These are phyloP conservation scores for Trichosporon asahii DNA, from an alignment of 1,284 basidiomycete genomes.

Conservation along the genomic window DNA sequence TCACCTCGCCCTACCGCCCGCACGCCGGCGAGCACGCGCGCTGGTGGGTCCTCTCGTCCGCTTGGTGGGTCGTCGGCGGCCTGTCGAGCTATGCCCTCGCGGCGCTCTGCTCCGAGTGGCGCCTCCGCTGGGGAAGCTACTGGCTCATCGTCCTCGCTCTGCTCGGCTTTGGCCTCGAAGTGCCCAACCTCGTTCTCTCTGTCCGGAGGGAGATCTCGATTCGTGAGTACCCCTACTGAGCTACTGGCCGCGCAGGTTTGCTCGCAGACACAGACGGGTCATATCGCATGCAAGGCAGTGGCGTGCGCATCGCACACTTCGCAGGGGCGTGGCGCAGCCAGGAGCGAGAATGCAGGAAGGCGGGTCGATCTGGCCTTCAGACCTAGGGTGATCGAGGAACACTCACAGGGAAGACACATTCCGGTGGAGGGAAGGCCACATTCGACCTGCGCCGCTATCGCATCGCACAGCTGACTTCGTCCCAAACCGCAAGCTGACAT, in stretches of 20 bases:
- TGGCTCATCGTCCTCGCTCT: constrained; percentile 31
- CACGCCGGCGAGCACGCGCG: constrained; percentile 12
- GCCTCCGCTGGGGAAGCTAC: constrained; percentile 37
- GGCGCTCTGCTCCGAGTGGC: constrained; percentile 36
- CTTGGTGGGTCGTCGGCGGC: constrained; percentile 35
- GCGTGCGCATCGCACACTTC: not conserved
- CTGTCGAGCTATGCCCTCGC: constrained; percentile 36
- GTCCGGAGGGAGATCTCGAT: constrained; percentile 32
- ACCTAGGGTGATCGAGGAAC: not conserved
- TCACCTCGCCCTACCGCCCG: constrained; percentile 16
- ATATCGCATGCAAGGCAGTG: not conserved
- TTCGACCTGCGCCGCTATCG: not conserved
- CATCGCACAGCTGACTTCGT: not conserved
- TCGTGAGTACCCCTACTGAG: no score
- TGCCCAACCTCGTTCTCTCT: constrained; percentile 39
- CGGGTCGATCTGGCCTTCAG: not conserved
- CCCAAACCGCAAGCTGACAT: not conserved
- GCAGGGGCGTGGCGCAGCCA: not conserved
- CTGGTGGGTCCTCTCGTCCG: constrained; percentile 20
- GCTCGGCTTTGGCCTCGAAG: constrained; percentile 36
- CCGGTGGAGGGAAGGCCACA: not conserved
- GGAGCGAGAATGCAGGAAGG: constrained; percentile 2
- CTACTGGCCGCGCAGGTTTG: not conserved
- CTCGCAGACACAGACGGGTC: no score
- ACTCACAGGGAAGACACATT: not conserved